Conservation (phyloP, 306 rosid species). For the Inga oerstediana region DNA sequence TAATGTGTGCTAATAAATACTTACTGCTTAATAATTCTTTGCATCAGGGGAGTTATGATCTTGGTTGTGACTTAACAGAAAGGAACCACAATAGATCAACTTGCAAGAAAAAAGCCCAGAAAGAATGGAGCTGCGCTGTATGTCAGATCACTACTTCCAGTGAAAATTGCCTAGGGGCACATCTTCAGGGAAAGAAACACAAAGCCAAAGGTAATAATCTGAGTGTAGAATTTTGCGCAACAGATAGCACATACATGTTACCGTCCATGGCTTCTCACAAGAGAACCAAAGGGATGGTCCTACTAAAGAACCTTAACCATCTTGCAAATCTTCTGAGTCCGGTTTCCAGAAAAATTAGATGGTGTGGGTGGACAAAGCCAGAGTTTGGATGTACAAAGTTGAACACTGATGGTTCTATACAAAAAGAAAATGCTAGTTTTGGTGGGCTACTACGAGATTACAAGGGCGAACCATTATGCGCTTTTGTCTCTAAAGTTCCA, state of each 20-base stretch:
- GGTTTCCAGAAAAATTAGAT: constrained; percentile 41
- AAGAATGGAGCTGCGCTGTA: constrained; percentile 70
- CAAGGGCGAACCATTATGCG: constrained; percentile 54
- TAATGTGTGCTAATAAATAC: not conserved
- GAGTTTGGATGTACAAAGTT: constrained; percentile 61
- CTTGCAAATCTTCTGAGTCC: constrained; percentile 47
- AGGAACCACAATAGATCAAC: constrained; percentile 21
- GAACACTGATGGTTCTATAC: constrained; percentile 67
- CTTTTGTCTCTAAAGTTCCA: constrained; percentile 58
- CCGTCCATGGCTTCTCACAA: constrained; percentile 19
- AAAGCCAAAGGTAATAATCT: constrained; percentile 36
- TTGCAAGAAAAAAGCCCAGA: constrained; percentile 45
- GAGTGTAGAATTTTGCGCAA: constrained; percentile 11
- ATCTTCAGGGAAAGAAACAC: constrained; percentile 61
- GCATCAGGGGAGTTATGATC: constrained; percentile 43
- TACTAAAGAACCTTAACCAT: constrained; percentile 52
- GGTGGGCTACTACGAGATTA: constrained; percentile 63
- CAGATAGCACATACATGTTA: constrained; percentile 23
- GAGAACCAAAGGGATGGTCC: constrained; percentile 45
- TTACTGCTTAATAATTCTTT: constrained; percentile 16
- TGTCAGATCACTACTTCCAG: constrained; percentile 57
- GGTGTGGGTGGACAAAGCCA: constrained; percentile 62
- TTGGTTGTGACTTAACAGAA: constrained; percentile 17
- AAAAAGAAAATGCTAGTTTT: constrained; percentile 42
- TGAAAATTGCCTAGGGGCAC: constrained; percentile 44